phyloP scores from a whole-genome alignment of 345 rosid species.

The Arabidopsis suecica region DNA sequence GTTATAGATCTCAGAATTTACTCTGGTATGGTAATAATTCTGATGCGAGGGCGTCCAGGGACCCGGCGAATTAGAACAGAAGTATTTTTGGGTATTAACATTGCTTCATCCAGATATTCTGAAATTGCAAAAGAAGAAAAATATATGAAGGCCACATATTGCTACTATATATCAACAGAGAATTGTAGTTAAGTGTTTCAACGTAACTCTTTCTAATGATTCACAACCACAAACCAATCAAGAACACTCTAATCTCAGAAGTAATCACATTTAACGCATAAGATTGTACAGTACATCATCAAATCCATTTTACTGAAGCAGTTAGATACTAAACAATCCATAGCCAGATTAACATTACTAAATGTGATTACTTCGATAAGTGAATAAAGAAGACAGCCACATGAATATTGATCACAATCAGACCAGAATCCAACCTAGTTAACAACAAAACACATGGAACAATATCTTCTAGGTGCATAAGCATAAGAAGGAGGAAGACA shows the following conservation, averaged over 20 bases:
- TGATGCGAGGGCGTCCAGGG: conserved; percentile 96
- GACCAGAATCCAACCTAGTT: background rate
- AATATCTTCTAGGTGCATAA: background rate
- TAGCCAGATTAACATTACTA: too few species aligned
- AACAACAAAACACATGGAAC: background rate
- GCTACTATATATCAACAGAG: background rate
- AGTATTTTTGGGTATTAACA: conserved; percentile 93
- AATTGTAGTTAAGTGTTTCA: background rate
- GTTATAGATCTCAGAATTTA: conserved; percentile 46
- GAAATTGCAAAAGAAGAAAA: conserved; percentile 60
- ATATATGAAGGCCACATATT: conserved; percentile 20
- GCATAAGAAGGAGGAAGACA: conserved; percentile 49
- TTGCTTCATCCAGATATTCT: conserved; percentile 96
- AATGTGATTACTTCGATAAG: too few species aligned
- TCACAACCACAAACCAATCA: conserved; percentile 12
- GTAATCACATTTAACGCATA: conserved; percentile 5
- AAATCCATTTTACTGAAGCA: background rate
- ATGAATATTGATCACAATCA: background rate
- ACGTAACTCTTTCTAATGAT: background rate
- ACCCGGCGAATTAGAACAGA: conserved; percentile 96
- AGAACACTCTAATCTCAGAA: background rate
- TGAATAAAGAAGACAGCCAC: background rate
- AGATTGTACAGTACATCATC: background rate
- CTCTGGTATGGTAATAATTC: conserved; percentile 81
- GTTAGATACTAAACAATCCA: conserved; percentile 1